These are phyloP conservation scores for Calonectria montana DNA, from an alignment of 2,329 filamentous ascomycete species.

Conservation along the genomic window DNA sequence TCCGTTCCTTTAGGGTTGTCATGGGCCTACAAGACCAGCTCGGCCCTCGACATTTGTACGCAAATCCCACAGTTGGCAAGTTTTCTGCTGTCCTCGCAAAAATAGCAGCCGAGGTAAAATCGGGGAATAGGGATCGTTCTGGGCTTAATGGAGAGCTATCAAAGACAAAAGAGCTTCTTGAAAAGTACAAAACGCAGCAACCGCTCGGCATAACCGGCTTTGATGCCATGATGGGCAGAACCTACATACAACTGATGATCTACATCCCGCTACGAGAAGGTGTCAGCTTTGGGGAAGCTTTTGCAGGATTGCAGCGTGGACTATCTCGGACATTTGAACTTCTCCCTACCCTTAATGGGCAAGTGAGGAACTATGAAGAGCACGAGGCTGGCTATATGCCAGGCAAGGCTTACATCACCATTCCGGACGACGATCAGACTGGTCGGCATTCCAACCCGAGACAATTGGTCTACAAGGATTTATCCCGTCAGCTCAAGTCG, in stretches of 20 bases:
- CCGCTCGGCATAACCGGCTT: conserved; percentile 45
- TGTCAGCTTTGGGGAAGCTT: conserved; percentile 43
- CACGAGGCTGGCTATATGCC: conserved; percentile 39
- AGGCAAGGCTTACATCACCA: conserved; percentile 34
- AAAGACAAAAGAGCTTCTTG: conserved; percentile 47
- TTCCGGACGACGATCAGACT: conserved; percentile 25
- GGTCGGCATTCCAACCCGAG: neutral
- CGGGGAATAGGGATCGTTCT: neutral
- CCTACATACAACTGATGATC: conserved; percentile 47
- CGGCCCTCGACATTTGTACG: conserved; percentile 49
- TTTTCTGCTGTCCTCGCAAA: conserved; percentile 40
- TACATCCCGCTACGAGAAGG: conserved; percentile 47
- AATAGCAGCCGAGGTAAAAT: conserved; percentile 27
- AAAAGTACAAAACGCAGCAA: conserved; percentile 38
- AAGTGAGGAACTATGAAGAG: conserved; percentile 44
- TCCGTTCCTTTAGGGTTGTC: conserved; percentile 47
- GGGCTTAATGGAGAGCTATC: conserved; percentile 41
- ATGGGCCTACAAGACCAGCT: conserved; percentile 44
- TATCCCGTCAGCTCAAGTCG: conserved; percentile 38
- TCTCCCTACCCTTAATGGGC: conserved; percentile 50
- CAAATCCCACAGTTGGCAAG: conserved; percentile 42
- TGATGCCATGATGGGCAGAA: conserved; percentile 47
- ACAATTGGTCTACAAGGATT: conserved; percentile 40
- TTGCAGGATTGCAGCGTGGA: conserved; percentile 47
- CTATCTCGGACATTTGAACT: conserved; percentile 48